These are phyloP conservation scores for Talaromyces amestolkiae DNA, from an alignment of 2,329 filamentous ascomycete genomes.

Conservation along the genomic window DNA sequence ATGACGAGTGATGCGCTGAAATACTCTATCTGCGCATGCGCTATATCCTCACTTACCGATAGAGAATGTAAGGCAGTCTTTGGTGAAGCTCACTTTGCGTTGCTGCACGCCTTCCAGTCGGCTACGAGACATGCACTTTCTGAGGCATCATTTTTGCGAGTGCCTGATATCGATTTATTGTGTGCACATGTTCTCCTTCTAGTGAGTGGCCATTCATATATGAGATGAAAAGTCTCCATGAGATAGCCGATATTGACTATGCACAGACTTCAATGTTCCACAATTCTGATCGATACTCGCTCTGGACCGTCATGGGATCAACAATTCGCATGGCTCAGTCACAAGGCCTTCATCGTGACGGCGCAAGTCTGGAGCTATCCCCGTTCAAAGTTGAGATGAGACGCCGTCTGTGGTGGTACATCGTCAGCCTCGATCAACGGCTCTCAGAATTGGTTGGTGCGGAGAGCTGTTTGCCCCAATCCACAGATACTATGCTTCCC, in stretches of 20 bases:
- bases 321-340: conserved; percentile 10
- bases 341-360: conserved; percentile 48
- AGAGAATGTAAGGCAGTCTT: background rate
- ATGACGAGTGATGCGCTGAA: background rate
- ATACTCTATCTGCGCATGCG: conserved; percentile 4
- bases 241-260: background rate
- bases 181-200: background rate
- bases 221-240: background rate
- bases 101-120: background rate
- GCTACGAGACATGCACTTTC: background rate
- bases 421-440: conserved; percentile 48
- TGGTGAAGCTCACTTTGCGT: background rate
- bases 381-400: conserved; percentile 54
- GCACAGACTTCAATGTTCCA: conserved; percentile 5
- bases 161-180: conserved; percentile 1
- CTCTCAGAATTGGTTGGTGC: conserved; percentile 47
- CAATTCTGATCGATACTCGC: conserved; percentile 7
- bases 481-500: conserved; percentile 49
- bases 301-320: conserved; percentile 5
- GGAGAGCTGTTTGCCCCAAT: conserved; percentile 33
- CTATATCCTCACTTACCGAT: background rate
- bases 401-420: conserved; percentile 52
- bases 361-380: conserved; percentile 45
- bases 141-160: background rate
- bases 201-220: background rate